Conservation (phyloP, 192 early-diverging fungal species). For the Mortierella alpina region DNA sequence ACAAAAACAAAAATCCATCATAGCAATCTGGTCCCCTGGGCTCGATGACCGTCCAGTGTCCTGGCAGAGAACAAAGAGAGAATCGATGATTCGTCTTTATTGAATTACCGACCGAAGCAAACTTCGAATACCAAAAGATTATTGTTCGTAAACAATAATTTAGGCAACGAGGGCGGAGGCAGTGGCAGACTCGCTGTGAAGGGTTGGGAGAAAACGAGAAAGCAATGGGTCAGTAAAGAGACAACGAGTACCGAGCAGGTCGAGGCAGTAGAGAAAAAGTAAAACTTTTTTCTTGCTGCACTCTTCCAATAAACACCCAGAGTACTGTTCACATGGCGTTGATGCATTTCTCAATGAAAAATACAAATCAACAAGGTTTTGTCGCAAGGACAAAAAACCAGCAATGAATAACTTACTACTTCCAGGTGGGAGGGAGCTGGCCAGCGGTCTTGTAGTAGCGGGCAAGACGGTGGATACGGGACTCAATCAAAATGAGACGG, state of each 20-base stretch:
- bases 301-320: not conserved
- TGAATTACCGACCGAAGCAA: slow-evolving; percentile 35
- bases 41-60: slow-evolving; percentile 3
- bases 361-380: slow-evolving; percentile 9
- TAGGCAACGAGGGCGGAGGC: slow-evolving; percentile 87
- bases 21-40: not conserved
- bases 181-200: slow-evolving; percentile 79
- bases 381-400: slow-evolving; percentile 4
- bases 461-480: slow-evolving; percentile 97
- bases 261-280: not conserved
- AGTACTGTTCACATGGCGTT: not conserved
- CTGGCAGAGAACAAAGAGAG: not conserved
- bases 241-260: slow-evolving; percentile 9
- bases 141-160: slow-evolving; percentile 49
- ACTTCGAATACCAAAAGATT: not conserved
- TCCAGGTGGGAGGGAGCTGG: slow-evolving; percentile 97
- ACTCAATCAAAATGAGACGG: slow-evolving; percentile 98
- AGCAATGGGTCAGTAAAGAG: slow-evolving; percentile 8
- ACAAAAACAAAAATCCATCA: not conserved
- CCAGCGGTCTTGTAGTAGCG: slow-evolving; percentile 99
- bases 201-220: slow-evolving; percentile 6
- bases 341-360: not conserved
- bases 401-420: slow-evolving; percentile 82
- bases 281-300: not conserved
- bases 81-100: slow-evolving; percentile 29